A percentile compares a stretch with the other conserved stretches of the same genome.
Evolutionary conservation across 768 basidiomycete genomes (phyloP).

Genomic region (Auricularia heimuer): DNA sequence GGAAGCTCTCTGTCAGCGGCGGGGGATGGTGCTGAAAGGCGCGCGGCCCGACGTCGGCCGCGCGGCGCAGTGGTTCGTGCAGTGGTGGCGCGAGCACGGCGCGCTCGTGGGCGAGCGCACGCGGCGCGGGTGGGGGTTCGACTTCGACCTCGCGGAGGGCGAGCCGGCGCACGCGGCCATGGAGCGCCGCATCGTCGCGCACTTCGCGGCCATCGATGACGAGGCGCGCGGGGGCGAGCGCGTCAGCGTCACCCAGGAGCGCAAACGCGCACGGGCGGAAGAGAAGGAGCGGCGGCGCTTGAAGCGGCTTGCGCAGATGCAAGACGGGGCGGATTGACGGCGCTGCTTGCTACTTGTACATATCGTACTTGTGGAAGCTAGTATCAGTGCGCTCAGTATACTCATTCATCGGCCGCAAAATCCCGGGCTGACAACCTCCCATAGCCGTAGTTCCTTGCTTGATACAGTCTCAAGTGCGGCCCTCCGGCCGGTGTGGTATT

Average conservation of each 20-base stretch:
- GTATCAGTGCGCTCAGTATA: too few species aligned
- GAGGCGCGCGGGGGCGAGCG: constrained; percentile 47
- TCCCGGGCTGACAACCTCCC: too few species aligned
- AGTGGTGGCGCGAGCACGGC: constrained; percentile 78
- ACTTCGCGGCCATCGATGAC: constrained; percentile 32
- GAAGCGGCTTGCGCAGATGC: too few species aligned
- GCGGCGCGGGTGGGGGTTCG: constrained; percentile 75
- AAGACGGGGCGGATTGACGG: too few species aligned
- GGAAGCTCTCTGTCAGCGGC: constrained; percentile 53
- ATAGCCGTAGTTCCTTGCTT: too few species aligned
- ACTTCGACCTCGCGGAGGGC: constrained; percentile 55
- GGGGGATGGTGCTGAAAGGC: constrained; percentile 77
- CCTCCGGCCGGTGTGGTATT: too few species aligned
- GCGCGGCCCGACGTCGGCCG: constrained; percentile 59
- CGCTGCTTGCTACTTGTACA: too few species aligned
- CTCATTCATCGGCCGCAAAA: too few species aligned
- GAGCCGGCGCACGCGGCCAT: constrained; percentile 43
- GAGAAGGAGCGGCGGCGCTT: constrained; percentile 4
- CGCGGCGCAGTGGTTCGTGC: constrained; percentile 72
- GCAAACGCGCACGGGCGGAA: constrained; percentile 42
- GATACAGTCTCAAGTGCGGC: too few species aligned
- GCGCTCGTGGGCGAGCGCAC: constrained; percentile 22
- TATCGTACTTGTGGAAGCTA: too few species aligned
- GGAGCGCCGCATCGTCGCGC: constrained; percentile 57
- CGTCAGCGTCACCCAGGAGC: constrained; percentile 62